Evolutionary conservation across 257 asterid genomes (phyloP), one percentile per base, ranked within the genome.

Genomic region (Nicotiana attenuata): DNA sequence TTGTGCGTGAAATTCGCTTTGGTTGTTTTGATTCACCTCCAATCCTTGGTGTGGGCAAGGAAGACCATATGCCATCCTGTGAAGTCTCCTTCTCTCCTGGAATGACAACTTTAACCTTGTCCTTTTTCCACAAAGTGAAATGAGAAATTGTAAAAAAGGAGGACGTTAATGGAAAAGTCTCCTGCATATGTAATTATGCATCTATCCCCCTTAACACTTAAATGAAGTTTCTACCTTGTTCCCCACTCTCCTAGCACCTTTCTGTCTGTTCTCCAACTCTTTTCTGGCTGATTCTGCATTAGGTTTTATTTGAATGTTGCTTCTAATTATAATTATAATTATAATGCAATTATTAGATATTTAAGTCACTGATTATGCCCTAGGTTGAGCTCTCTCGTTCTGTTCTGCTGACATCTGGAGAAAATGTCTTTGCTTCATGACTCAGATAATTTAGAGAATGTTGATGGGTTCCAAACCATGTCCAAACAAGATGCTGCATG

Each of bases 401-500:
- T 60, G 20, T 38, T 16, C 28, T 61, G 76, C 59, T 59, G 55
- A 79, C 82, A 41, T 65, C 24, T 45, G 59, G 82, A 31, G 24
- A 55, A 80, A 41, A 26, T 50, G 47, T 80, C 20, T 57, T 45
- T 71, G 16, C 65, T 47, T 78, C 65, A 68, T 57, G 56, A n/a
- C 64, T 84, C 84, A 80, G 84, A 79, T 71, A 28, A 68, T 47
- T 28, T 65, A 65, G 77, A 65, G 56, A 22, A 65, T 11, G 81
- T 76, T 35, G 81, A 87, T 53, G 83, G 86, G n/a, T 61, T 81
- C 65, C 28, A 59, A 67, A 53, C 33, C 35, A 82, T 80, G 29
- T 45, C 85, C 26, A 55, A 61, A 60, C 84, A 85, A 77, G 89
- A 85, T 53, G 66, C 50, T 61, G 63, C 86, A 24, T 71, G 65